Conservation (phyloP, 495 filamentous ascomycete species). For the Annulohypoxylon moriforme region DNA sequence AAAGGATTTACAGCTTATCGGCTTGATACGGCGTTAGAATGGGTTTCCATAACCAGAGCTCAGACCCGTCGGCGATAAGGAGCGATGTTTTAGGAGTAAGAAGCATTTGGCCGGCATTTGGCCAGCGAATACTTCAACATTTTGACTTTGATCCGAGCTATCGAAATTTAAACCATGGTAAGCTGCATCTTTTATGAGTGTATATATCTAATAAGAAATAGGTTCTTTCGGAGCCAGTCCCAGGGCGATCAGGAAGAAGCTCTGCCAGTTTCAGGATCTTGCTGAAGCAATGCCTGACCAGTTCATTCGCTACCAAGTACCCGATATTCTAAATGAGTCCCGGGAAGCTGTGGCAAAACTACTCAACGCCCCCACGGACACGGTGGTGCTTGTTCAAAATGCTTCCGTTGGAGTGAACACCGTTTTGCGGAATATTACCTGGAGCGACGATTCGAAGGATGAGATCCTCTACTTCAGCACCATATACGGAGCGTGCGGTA, state of each 20-base stretch:
- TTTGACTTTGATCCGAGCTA: slow-evolving; percentile 78
- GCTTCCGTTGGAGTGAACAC: slow-evolving; percentile 80
- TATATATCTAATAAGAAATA: slow-evolving; percentile 20
- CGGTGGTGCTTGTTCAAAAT: slow-evolving; percentile 82
- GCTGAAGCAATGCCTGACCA: slow-evolving; percentile 74
- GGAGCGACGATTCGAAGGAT: slow-evolving; percentile 61
- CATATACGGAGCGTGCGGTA: slow-evolving; percentile 80
- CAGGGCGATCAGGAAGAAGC: slow-evolving; percentile 64
- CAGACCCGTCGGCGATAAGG: background rate
- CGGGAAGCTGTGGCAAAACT: slow-evolving; percentile 71
- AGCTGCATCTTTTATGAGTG: slow-evolving; percentile 9
- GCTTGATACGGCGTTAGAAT: background rate
- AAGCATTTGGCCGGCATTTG: slow-evolving; percentile 14
- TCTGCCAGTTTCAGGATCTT: slow-evolving; percentile 66
- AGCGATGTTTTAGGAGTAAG: background rate
- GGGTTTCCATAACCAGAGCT: background rate
- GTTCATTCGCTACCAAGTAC: slow-evolving; percentile 75
- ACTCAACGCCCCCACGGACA: slow-evolving; percentile 69
- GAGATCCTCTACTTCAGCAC: slow-evolving; percentile 76
- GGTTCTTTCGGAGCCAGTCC: slow-evolving; percentile 87
- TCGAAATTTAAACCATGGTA: slow-evolving; percentile 87
- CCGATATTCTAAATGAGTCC: slow-evolving; percentile 68
- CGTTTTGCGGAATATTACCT: slow-evolving; percentile 74
- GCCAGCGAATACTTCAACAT: slow-evolving; percentile 49
- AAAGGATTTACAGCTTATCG: background rate